A percentile compares a stretch with the other conserved stretches of the same genome.
Evolutionary conservation across 495 filamentous ascomycete species (phyloP).

Genomic region (Bacidia rubella): DNA sequence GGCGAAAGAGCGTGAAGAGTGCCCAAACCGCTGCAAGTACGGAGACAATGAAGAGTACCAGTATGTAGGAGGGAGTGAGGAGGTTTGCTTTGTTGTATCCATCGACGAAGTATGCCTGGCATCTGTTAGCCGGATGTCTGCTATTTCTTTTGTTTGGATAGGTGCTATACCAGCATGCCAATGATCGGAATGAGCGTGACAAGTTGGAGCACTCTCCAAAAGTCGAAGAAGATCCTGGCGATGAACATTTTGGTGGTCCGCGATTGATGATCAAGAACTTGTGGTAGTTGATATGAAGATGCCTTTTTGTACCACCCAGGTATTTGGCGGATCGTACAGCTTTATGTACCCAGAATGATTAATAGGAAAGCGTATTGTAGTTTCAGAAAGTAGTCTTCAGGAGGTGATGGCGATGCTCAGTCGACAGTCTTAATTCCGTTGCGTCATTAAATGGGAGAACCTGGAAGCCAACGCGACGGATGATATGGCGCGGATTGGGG

Average conservation of each 20-base stretch:
- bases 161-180: conserved; percentile 56
- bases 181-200: conserved; percentile 75
- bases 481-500: too few relatives aligned
- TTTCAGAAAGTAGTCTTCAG: too few relatives aligned
- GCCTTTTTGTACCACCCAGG: background rate
- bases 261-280: conserved; percentile 4
- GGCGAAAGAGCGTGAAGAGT: conserved; percentile 66
- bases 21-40: conserved; percentile 69
- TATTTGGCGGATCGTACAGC: too few relatives aligned
- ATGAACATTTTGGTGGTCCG: conserved; percentile 52
- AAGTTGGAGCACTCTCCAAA: conserved; percentile 72
- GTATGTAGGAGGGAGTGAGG: conserved; percentile 66
- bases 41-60: conserved; percentile 83
- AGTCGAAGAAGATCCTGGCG: conserved; percentile 68
- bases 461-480: too few relatives aligned
- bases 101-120: conserved; percentile 63
- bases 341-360: too few relatives aligned
- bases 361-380: too few relatives aligned
- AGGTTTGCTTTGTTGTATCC: conserved; percentile 52
- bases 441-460: too few relatives aligned
- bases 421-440: too few relatives aligned
- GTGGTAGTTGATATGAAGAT: conserved; percentile 6
- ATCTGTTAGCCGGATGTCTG: conserved; percentile 7
- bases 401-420: too few relatives aligned
- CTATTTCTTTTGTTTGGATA: background rate